A percentile compares a stretch with the other conserved stretches of the same genome.
Evolutionary conservation across 2,329 filamentous ascomycete species (phyloP).

Genomic region (Xylariomycetidae sp.): DNA sequence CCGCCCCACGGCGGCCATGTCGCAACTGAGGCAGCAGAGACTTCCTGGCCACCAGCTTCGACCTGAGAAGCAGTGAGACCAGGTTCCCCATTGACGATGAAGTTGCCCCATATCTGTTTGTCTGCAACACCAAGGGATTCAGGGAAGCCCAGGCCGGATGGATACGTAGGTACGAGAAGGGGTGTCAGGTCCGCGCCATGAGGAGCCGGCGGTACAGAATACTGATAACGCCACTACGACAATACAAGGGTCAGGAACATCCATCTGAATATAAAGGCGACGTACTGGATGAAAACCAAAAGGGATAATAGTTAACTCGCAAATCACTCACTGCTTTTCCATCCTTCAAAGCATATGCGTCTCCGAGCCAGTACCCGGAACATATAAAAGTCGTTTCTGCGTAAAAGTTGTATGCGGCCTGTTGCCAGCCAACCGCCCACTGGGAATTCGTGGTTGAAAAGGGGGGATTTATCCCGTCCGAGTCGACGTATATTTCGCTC

Average conservation of each 20-base stretch:
- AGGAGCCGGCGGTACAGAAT: conserved; percentile 35
- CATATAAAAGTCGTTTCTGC: conserved; percentile 53
- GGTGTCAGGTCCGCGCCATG: conserved; percentile 35
- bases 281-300: too few species aligned
- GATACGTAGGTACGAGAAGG: conserved; percentile 27
- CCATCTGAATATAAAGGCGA: too few species aligned
- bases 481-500: conserved; percentile 29
- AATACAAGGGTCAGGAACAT: too few species aligned
- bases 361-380: conserved; percentile 50
- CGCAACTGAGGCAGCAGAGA: conserved; percentile 21
- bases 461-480: conserved; percentile 30
- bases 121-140: conserved; percentile 30
- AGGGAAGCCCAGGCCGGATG: conserved; percentile 13
- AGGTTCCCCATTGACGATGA: conserved; percentile 37
- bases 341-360: conserved; percentile 33
- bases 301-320: too few species aligned
- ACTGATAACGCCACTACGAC: too few species aligned
- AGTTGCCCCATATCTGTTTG: conserved; percentile 41
- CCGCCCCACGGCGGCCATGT: conserved; percentile 32
- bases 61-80: conserved; percentile 29
- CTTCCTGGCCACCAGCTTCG: conserved; percentile 21
- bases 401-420: conserved; percentile 48
- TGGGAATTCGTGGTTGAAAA: conserved; percentile 47
- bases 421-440: conserved; percentile 48
- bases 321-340: too few species aligned